Evolutionary conservation across 148 eudicot species (phyloP).

Genomic region (Mesembryanthemum crystallinum): DNA sequence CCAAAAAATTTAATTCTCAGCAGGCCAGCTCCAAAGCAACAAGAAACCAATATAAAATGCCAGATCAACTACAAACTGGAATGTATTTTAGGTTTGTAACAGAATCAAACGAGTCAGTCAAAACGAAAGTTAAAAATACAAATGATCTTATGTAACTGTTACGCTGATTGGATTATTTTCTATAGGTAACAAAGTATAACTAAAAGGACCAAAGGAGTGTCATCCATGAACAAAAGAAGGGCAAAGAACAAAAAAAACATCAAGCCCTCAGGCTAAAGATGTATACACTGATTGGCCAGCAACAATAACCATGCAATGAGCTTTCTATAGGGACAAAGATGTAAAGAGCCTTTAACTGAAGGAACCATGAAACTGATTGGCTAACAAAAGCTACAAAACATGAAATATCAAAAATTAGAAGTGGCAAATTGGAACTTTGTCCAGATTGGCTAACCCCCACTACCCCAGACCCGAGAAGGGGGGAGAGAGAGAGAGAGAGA

Average conservation of each 20-base stretch:
- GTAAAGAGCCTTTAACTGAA: background rate
- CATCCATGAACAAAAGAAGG: too few relatives aligned
- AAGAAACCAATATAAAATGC: background rate
- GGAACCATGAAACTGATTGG: background rate
- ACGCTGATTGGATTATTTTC: background rate
- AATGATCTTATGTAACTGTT: background rate
- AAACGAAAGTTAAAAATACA: background rate
- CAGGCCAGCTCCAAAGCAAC: constrained; percentile 10
- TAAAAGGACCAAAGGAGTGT: too few relatives aligned
- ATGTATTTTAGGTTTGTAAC: background rate
- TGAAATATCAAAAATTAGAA: background rate
- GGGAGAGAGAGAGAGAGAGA: background rate
- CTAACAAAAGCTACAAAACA: background rate
- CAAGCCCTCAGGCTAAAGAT: too few relatives aligned
- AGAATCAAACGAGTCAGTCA: background rate
- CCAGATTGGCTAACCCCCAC: background rate
- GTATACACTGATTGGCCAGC: background rate
- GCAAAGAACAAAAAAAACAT: too few relatives aligned
- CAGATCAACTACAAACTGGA: background rate
- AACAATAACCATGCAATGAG: background rate
- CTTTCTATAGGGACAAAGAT: background rate
- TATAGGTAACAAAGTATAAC: too few relatives aligned
- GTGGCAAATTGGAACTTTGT: background rate
- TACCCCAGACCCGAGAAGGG: background rate
- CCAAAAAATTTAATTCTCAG: constrained; percentile 2